phyloP scores from a whole-genome alignment of 352 stramenopile species.

The Thalassiosira ordinaria region DNA sequence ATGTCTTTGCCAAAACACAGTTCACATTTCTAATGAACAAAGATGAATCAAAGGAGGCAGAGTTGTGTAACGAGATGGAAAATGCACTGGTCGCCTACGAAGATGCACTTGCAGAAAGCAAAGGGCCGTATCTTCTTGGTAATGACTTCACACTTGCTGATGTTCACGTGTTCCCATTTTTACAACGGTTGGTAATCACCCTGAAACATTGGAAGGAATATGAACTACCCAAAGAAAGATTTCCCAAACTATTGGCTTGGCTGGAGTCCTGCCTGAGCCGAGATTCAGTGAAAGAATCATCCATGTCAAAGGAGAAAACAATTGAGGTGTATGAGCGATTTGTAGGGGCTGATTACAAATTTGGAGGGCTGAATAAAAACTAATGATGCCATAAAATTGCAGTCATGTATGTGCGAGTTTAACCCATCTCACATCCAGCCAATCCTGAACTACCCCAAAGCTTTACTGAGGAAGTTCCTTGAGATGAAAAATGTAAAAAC shows the following conservation, averaged over 20 bases:
- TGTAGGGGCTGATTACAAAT: conserved; percentile 53
- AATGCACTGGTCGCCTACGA: conserved; percentile 49
- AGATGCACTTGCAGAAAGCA: conserved; percentile 39
- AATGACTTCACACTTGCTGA: conserved; percentile 60
- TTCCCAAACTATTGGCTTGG: conserved; percentile 54
- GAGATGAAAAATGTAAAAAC: too few relatives aligned
- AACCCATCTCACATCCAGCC: too few relatives aligned
- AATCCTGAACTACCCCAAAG: too few relatives aligned
- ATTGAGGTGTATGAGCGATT: conserved; percentile 61
- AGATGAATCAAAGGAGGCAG: conserved; percentile 43
- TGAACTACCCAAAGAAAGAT: conserved; percentile 49
- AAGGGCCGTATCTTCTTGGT: conserved; percentile 57
- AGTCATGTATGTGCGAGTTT: too few relatives aligned
- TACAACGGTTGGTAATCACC: conserved; percentile 52
- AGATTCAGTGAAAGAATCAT: conserved; percentile 59
- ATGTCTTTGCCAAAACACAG: conserved; percentile 50
- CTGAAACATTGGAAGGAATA: conserved; percentile 65
- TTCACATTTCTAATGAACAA: conserved; percentile 71
- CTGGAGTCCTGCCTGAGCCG: conserved; percentile 40
- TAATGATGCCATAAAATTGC: too few relatives aligned
- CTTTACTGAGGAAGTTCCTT: too few relatives aligned
- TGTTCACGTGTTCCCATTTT: conserved; percentile 61
- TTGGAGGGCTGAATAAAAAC: conserved; percentile 66
- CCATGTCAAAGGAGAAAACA: conserved; percentile 52
- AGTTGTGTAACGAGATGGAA: conserved; percentile 50